phyloP scores from a whole-genome alignment of 2,329 filamentous ascomycete species.

The Paecilomyces niveus region DNA sequence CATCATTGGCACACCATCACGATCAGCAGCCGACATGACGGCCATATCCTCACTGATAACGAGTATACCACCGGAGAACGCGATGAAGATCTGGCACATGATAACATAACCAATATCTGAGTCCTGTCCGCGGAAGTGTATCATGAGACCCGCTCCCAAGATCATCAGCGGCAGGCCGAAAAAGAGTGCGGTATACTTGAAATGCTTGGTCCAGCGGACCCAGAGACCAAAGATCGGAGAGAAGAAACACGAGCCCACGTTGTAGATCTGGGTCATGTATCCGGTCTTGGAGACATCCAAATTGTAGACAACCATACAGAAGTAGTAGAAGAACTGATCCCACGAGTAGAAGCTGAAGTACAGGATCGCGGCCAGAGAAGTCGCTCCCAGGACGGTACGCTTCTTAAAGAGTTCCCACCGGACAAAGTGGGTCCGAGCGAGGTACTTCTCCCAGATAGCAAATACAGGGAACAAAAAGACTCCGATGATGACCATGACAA shows the following conservation, averaged over 20 bases:
- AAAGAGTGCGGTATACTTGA: constrained; percentile 46
- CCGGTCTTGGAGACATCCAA: constrained; percentile 36
- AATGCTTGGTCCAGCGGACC: constrained; percentile 44
- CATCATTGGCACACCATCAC: constrained; percentile 46
- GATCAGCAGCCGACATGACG: constrained; percentile 49
- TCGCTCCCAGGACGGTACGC: constrained; percentile 47
- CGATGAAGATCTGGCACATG: constrained; percentile 52
- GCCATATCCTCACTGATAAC: constrained; percentile 52
- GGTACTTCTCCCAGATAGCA: constrained; percentile 47
- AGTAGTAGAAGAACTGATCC: constrained; percentile 49
- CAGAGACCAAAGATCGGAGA: constrained; percentile 42
- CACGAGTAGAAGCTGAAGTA: constrained; percentile 48
- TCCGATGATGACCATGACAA: constrained; percentile 49
- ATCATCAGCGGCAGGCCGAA: constrained; percentile 47
- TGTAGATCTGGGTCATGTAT: constrained; percentile 46
- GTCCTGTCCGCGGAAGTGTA: constrained; percentile 47
- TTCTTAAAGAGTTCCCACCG: constrained; percentile 46
- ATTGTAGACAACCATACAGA: constrained; percentile 47
- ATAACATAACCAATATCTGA: constrained; percentile 45
- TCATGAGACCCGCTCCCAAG: constrained; percentile 49
- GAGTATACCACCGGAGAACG: constrained; percentile 47
- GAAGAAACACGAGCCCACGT: constrained; percentile 49
- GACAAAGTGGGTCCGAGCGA: constrained; percentile 48
- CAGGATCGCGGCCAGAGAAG: constrained; percentile 40
- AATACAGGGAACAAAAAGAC: constrained; percentile 48